Conservation (phyloP, 2,329 filamentous ascomycete genomes). For the Ophiostoma sp. region DNA sequence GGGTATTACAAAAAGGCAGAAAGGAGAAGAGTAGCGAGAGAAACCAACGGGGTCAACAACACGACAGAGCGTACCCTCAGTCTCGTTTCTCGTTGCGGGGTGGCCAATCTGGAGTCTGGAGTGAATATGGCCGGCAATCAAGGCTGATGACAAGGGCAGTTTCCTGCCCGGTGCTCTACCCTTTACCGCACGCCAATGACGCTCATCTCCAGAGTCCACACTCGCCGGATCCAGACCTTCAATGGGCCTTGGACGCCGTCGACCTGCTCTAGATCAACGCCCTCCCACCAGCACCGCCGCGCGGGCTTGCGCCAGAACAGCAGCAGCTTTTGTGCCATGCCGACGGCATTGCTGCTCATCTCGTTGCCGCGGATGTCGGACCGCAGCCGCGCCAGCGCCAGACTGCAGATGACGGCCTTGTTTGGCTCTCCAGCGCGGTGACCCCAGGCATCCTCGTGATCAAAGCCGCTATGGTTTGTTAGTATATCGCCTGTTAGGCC, state of each 20-base stretch:
- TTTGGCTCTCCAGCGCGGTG: constrained; percentile 96
- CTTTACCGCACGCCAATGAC: constrained; percentile 73
- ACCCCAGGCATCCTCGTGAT: constrained; percentile 91
- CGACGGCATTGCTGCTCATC: constrained; percentile 71
- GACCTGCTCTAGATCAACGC: constrained; percentile 82
- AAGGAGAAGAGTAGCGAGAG: constrained; percentile 1
- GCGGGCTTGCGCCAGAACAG: constrained; percentile 98
- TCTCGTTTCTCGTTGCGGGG: constrained; percentile 13
- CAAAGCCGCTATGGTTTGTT: constrained; percentile 67
- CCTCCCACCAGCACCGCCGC: constrained; percentile 97
- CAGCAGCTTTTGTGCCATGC: constrained; percentile 96
- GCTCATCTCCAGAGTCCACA: constrained; percentile 99
- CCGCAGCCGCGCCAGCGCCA: constrained; percentile 84
- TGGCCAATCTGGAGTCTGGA: background rate
- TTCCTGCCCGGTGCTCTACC: background rate
- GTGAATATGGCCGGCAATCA: background rate
- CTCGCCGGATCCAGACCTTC: constrained; percentile 96
- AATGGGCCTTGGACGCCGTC: constrained; percentile 86
- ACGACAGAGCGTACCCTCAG: background rate
- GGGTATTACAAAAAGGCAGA: constrained; percentile 10
- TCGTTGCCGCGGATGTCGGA: constrained; percentile 84
- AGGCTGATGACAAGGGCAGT: background rate
- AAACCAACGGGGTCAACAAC: background rate
- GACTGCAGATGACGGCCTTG: constrained; percentile 96
- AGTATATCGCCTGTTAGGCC: constrained; percentile 1